Conservation (phyloP, 169 alveolate genomes). For the Neospora caninum region DNA sequence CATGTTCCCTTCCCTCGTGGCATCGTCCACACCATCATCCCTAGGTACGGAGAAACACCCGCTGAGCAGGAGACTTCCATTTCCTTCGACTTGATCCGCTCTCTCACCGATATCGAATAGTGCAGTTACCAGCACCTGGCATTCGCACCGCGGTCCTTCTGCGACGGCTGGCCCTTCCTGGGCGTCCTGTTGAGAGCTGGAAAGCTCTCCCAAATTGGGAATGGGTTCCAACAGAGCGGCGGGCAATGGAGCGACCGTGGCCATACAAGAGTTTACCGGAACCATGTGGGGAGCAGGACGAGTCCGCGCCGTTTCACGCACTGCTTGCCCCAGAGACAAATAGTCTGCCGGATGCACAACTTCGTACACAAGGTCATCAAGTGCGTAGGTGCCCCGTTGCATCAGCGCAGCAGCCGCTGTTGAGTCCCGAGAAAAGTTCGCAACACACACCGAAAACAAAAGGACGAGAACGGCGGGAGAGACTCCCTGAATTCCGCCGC, state of each 20-base stretch:
- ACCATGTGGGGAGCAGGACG: constrained; percentile 5
- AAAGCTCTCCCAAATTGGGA: not conserved
- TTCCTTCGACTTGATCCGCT: not conserved
- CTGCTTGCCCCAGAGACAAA: not conserved
- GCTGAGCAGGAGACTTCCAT: not conserved
- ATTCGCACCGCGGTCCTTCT: not conserved
- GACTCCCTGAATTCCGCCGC: too few relatives aligned
- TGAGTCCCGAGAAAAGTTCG: not conserved
- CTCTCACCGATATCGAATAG: not conserved
- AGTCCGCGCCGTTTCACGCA: not conserved
- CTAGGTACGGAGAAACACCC: not conserved
- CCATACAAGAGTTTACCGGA: not conserved
- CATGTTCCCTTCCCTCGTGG: not conserved
- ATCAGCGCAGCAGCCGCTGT: not conserved
- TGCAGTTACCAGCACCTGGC: not conserved
- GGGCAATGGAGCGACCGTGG: not conserved
- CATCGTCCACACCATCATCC: not conserved
- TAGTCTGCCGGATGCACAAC: not conserved
- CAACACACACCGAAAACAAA: not conserved
- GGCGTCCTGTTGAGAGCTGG: not conserved
- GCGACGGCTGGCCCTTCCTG: not conserved
- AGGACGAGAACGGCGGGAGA: not conserved
- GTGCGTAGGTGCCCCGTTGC: not conserved
- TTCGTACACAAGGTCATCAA: not conserved
- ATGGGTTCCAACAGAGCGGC: not conserved